A percentile compares a stretch with the other conserved stretches of the same genome.
Evolutionary conservation across 2,329 filamentous ascomycete species (phyloP).

Genomic region (Thelonectria discophora): DNA sequence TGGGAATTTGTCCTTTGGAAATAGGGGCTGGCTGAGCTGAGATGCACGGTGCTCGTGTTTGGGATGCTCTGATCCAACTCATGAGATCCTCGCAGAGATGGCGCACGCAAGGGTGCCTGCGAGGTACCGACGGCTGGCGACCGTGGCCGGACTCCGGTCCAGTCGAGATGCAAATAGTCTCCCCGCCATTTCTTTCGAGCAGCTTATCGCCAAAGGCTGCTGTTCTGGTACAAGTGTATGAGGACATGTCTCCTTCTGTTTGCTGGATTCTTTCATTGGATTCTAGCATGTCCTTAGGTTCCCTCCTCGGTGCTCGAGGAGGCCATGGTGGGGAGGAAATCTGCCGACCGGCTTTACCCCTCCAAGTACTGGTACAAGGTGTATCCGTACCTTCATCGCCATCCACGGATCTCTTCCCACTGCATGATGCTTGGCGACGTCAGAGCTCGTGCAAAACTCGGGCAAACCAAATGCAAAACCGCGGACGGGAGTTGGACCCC

Average conservation of each 20-base stretch:
- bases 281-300: not conserved
- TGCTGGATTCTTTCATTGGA: not conserved
- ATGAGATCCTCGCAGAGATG: constrained; percentile 30
- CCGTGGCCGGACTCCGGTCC: not conserved
- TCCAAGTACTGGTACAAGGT: constrained; percentile 29
- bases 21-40: constrained; percentile 33
- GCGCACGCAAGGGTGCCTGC: constrained; percentile 12
- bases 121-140: not conserved
- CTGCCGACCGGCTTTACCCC: constrained; percentile 18
- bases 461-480: constrained; percentile 19
- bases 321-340: constrained; percentile 30
- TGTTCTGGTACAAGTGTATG: not conserved
- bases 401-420: not conserved
- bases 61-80: constrained; percentile 27
- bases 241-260: not conserved
- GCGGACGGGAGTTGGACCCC: constrained; percentile 21
- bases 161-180: constrained; percentile 5
- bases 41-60: constrained; percentile 22
- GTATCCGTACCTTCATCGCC: not conserved
- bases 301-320: constrained; percentile 22
- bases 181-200: constrained; percentile 14
- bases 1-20: constrained; percentile 21
- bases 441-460: constrained; percentile 11
- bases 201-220: not conserved
- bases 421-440: not conserved